Conservation (phyloP, 2,329 filamentous ascomycete genomes). For the Xylaria sp. region DNA sequence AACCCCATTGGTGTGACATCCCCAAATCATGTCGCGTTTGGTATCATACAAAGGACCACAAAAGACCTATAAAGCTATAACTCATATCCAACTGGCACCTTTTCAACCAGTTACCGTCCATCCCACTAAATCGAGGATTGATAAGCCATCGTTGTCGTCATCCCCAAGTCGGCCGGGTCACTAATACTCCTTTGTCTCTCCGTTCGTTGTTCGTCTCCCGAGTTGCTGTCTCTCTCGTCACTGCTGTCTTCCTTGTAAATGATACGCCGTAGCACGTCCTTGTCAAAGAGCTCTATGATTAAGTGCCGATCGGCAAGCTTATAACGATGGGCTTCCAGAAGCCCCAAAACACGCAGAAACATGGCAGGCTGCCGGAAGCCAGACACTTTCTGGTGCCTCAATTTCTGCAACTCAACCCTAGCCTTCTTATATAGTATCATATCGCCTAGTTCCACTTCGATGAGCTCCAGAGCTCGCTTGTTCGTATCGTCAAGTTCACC, state of each 20-base stretch:
- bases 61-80: constrained; percentile 5
- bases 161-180: constrained; percentile 44
- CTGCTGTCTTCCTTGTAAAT: constrained; percentile 71
- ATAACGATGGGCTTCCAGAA: constrained; percentile 90
- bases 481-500: constrained; percentile 65
- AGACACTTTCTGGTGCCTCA: constrained; percentile 73
- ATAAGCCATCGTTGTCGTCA: constrained; percentile 24
- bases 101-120: constrained; percentile 5
- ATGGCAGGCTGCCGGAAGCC: constrained; percentile 78
- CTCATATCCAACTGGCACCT: constrained; percentile 23
- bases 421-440: constrained; percentile 91
- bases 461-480: constrained; percentile 81
- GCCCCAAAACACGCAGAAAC: constrained; percentile 82
- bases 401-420: constrained; percentile 77
- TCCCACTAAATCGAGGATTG: constrained; percentile 33
- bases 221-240: constrained; percentile 49
- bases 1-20: constrained; percentile 4
- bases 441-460: constrained; percentile 82
- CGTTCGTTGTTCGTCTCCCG: constrained; percentile 58
- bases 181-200: constrained; percentile 62
- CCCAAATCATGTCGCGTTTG: constrained; percentile 15
- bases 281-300: constrained; percentile 93
- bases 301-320: constrained; percentile 85
- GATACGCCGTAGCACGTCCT: constrained; percentile 81
- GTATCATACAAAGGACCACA: constrained; percentile 23